Evolutionary conservation across 169 alveolate genomes (phyloP), one percentile per base, ranked within the genome.

Genomic region (Cryptosporidium ryanae): DNA sequence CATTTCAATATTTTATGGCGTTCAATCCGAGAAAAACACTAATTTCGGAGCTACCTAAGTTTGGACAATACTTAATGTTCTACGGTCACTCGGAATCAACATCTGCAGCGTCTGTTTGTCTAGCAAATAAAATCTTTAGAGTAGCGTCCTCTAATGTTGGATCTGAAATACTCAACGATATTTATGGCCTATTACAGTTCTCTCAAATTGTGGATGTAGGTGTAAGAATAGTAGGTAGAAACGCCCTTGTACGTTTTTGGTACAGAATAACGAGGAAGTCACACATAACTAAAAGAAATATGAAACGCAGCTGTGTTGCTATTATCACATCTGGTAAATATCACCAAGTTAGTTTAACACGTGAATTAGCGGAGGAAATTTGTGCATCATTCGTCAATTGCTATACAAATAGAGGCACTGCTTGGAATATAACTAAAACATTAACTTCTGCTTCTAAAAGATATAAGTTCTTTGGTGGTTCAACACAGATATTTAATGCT

Each of bases 71-170:
- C 38, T 61, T 76, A 43, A 52, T 48, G 18, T 76, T 76, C 38
- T 76, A 76, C 46, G 87, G 87, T 1, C 71, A 76, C 46, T 76
- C 87, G 12, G 68, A 59, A 61, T 59, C 87, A 31, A 76, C 87
- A 23, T 76, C 87, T 23, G 63, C 87, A 27, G 87, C 87, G 1
- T 76, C 87, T n/a, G 43, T 76, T n/a, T 76, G 87, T 43, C 71
- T 76, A 21, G 17, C 87, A 2, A 10, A 59, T 55, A 55, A 55
- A 23, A 59, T 76, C 6, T 76, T 76, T 29, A 23, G 27, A 0
- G 27, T n/a, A 1, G 29, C 87, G 4, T 55, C 71, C 2, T 59
- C 64, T 0, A 59, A n/a, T 57, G 17, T 54, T 25, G 46, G 63
- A 13, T 59, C 68, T 13, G 76, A 55, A 38, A 52, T 38, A n/a